Conservation (phyloP, 2,329 filamentous ascomycete genomes). For the Dactylellina haptotyla region DNA sequence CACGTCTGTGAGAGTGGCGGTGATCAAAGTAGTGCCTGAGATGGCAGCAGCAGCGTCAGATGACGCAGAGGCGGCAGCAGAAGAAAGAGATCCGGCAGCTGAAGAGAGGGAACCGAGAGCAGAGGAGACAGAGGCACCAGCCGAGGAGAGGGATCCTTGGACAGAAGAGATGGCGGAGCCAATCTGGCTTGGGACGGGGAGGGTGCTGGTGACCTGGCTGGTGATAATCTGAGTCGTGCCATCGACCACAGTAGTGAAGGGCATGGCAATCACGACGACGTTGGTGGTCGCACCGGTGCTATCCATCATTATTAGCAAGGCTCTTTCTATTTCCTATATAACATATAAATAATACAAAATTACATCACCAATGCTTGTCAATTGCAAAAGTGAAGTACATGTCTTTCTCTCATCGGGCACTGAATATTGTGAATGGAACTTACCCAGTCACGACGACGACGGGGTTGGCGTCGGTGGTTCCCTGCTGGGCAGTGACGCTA, state of each 20-base stretch:
- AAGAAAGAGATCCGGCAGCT: conserved; percentile 20
- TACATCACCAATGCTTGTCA: too few relatives aligned
- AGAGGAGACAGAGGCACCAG: conserved; percentile 24
- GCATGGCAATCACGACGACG: conserved; percentile 34
- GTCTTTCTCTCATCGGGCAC: too few relatives aligned
- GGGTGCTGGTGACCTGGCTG: conserved; percentile 22
- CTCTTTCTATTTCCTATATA: too few relatives aligned
- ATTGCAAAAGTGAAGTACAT: too few relatives aligned
- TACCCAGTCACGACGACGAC: conserved; percentile 35
- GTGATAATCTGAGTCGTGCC: conserved; percentile 24
- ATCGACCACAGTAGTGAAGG: conserved; percentile 31
- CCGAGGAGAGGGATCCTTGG: conserved; percentile 22
- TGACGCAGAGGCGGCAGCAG: conserved; percentile 21
- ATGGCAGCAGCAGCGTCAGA: conserved; percentile 22
- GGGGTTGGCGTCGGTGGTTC: conserved; percentile 41
- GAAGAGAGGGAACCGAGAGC: conserved; percentile 32
- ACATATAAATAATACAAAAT: not conserved
- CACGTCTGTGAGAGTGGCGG: conserved; percentile 23
- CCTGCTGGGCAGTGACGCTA: conserved; percentile 14
- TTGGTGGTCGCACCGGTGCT: conserved; percentile 20
- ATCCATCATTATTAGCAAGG: not conserved
- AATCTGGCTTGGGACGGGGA: not conserved
- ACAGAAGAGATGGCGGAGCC: conserved; percentile 22
- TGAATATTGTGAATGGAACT: not conserved
- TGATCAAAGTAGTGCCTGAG: conserved; percentile 43